Evolutionary conservation across 2,329 filamentous ascomycete genomes (phyloP).

Genomic region (Monilinia laxa): DNA sequence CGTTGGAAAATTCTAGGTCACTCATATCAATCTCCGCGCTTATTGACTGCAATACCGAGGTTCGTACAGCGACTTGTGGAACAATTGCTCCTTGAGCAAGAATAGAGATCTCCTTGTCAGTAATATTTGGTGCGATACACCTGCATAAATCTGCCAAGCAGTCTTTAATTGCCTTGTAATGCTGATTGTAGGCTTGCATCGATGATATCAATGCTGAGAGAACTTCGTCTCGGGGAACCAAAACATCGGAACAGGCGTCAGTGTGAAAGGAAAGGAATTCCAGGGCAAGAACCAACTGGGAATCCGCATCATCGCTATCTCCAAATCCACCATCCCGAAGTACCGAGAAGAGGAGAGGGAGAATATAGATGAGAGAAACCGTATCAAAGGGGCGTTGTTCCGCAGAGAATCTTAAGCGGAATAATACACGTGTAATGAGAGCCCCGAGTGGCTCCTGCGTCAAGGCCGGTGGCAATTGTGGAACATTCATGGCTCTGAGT

Average conservation of each 20-base stretch:
- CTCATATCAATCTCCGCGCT: slow-evolving; percentile 90
- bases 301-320: slow-evolving; percentile 75
- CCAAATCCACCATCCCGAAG: slow-evolving; percentile 78
- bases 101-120: slow-evolving; percentile 65
- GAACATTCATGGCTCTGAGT: slow-evolving; percentile 73
- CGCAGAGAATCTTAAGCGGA: slow-evolving; percentile 83
- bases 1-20: slow-evolving; percentile 79
- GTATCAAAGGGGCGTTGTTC: slow-evolving; percentile 94
- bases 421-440: slow-evolving; percentile 83
- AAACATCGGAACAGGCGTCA: slow-evolving; percentile 69
- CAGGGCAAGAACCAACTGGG: slow-evolving; percentile 83
- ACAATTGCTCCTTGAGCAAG: slow-evolving; percentile 80
- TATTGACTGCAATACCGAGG: slow-evolving; percentile 83
- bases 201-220: slow-evolving; percentile 70
- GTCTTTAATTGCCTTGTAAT: slow-evolving; percentile 94
- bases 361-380: slow-evolving; percentile 81
- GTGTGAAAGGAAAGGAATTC: slow-evolving; percentile 91
- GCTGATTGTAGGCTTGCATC: slow-evolving; percentile 86
- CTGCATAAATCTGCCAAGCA: slow-evolving; percentile 84
- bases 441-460: slow-evolving; percentile 79
- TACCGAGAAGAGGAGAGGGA: slow-evolving; percentile 78
- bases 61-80: slow-evolving; percentile 74
- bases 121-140: slow-evolving; percentile 81
- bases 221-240: slow-evolving; percentile 74
- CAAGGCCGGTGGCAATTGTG: slow-evolving; percentile 68